These are phyloP conservation scores for Pascua sp. DNA, from an alignment of 1,284 basidiomycete genomes.

Conservation along the genomic window DNA sequence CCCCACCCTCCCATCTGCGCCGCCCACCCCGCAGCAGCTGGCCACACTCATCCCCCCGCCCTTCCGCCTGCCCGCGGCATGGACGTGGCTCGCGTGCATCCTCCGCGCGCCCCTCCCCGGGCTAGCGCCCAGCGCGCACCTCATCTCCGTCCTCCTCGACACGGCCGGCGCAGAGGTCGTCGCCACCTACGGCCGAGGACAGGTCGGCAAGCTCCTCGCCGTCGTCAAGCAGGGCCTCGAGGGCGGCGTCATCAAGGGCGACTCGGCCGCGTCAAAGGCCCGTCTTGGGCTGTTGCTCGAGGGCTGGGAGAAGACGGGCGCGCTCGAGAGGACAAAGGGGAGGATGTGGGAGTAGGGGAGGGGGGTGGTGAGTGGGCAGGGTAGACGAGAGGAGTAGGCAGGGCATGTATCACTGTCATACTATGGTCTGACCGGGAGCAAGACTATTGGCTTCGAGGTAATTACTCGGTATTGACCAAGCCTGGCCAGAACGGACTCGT, in stretches of 20 bases:
- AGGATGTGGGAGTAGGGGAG: conserved; percentile 17
- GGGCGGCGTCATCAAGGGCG: conserved; percentile 30
- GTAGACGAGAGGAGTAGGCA: too few species aligned
- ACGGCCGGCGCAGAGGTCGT: conserved; percentile 63
- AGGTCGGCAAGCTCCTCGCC: conserved; percentile 72
- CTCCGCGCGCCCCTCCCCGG: conserved; percentile 13
- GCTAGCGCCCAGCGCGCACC: conserved; percentile 35
- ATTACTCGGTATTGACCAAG: too few species aligned
- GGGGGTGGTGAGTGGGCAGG: neutral
- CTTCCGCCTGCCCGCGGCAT: conserved; percentile 61
- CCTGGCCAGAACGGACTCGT: too few species aligned
- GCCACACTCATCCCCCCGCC: conserved; percentile 53
- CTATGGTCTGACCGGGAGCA: too few species aligned
- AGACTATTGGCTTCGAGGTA: too few species aligned
- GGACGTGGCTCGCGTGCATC: conserved; percentile 61
- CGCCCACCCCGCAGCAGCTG: conserved; percentile 48
- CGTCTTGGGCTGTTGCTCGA: conserved; percentile 28
- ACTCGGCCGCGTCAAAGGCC: conserved; percentile 33
- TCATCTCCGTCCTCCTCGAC: conserved; percentile 63
- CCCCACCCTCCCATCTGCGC: conserved; percentile 27
- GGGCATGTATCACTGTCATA: too few species aligned
- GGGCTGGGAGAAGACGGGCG: conserved; percentile 9
- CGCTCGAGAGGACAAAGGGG: conserved; percentile 15
- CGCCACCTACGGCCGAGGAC: conserved; percentile 63
- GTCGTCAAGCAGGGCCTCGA: conserved; percentile 57